phyloP scores from a whole-genome alignment of 352 stramenopile genomes.

The Thalassiosira mediterranea region DNA sequence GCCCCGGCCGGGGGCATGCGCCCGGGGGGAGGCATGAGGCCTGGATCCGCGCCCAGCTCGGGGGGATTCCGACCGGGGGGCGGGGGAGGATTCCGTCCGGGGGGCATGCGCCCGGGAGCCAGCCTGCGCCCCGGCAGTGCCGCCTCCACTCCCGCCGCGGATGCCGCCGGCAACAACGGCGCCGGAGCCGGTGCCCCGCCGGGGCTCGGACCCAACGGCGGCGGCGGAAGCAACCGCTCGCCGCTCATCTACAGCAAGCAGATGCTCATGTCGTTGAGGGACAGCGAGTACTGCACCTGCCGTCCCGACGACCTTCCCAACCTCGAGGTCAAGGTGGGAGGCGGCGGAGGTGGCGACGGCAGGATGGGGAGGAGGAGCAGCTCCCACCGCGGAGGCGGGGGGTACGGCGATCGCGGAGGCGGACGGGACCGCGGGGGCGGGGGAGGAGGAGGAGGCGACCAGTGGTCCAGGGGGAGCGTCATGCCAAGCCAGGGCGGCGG shows the following conservation, averaged over 20 bases:
- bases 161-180: not conserved
- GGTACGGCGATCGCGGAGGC: constrained; percentile 45
- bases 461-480: constrained; percentile 19
- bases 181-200: not conserved
- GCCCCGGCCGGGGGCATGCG: not conserved
- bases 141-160: not conserved
- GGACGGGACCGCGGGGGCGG: constrained; percentile 25
- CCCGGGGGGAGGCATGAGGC: not conserved
- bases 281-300: constrained; percentile 58
- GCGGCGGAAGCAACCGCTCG: constrained; percentile 4
- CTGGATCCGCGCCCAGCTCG: constrained; percentile 1
- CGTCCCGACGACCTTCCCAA: constrained; percentile 59
- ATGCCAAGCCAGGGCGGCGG: constrained; percentile 9
- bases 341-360: constrained; percentile 13
- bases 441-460: constrained; percentile 15
- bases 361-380: constrained; percentile 26
- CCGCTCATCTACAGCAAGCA: constrained; percentile 51
- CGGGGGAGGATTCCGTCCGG: constrained; percentile 23
- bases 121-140: constrained; percentile 31
- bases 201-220: not conserved
- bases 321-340: constrained; percentile 55
- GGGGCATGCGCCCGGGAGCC: constrained; percentile 22
- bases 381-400: constrained; percentile 18
- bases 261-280: constrained; percentile 51
- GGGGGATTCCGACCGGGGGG: constrained; percentile 30